These are phyloP conservation scores for Phaeotremella skinneri DNA, from an alignment of 768 basidiomycete genomes.

Conservation along the genomic window DNA sequence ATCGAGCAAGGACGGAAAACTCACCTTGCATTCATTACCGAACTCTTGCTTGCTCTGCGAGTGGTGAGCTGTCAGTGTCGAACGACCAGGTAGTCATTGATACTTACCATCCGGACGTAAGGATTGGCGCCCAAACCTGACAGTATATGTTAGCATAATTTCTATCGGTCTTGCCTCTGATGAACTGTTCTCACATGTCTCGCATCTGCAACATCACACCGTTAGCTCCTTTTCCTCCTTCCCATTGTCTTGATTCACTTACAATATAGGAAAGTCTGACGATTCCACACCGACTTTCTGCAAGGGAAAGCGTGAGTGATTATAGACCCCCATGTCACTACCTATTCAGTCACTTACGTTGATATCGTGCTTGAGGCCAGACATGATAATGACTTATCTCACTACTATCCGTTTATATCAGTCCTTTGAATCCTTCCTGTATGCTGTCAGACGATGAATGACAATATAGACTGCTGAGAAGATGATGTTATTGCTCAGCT, in stretches of 20 bases:
- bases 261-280: constrained; percentile 52
- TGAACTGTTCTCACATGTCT: constrained; percentile 43
- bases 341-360: constrained; percentile 36
- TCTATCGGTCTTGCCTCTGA: background rate
- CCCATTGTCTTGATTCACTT: constrained; percentile 24
- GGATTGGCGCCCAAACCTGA: constrained; percentile 83
- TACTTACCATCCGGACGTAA: constrained; percentile 85
- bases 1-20: background rate
- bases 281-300: constrained; percentile 51
- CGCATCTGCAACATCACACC: constrained; percentile 34
- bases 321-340: background rate
- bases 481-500: background rate
- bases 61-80: constrained; percentile 3
- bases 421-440: background rate
- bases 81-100: background rate
- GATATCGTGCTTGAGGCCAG: constrained; percentile 49
- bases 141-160: constrained; percentile 6
- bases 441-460: background rate
- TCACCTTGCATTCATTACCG: constrained; percentile 80
- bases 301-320: background rate
- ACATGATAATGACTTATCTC: constrained; percentile 22
- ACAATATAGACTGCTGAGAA: background rate
- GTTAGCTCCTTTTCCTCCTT: constrained; percentile 3
- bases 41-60: constrained; percentile 91
- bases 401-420: no score